Evolutionary conservation across 495 filamentous ascomycete species (phyloP), one percentile per base, ranked within the genome.

Genomic region (Neurospora intermedia): DNA sequence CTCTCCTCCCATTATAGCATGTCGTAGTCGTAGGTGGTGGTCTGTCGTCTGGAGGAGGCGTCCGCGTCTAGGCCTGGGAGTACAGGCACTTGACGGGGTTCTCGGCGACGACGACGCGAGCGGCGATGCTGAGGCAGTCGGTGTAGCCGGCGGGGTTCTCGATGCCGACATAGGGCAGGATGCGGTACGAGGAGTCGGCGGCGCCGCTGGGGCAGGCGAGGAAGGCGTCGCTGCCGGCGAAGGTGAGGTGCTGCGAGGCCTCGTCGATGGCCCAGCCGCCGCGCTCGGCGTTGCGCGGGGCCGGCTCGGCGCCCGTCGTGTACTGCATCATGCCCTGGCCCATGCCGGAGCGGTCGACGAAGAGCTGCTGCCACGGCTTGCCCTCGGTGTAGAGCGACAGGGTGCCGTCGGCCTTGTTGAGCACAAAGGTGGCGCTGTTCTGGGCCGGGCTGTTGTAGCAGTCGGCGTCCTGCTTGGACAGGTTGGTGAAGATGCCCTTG

Each of bases 321-420:
- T 88, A 88, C 59, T 83, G 83, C 72, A 88, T 78, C 43, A 80
- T 82, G 66, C 87, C 87, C 72, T 86, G 85, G 73, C 84, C 86
- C 85, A 88, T 88, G 75, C 85, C 86, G 54, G 86, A 88, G 69
- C 84, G 84, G 73, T 88, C 87, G 45, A 83, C 85, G 70, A 78
- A 85, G 72, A 87, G 74, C 77, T 85, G 79, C 78, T 88, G 86
- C n/a, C 81, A 75, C 59, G 79, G 79, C 27, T 78, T 80, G 39
- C 80, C 78, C 13, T 48, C 41, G 66, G 81, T 77, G 75, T 84
- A 87, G 59, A 88, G 84, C 75, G 75, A 84, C 40, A 88, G 82
- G 43, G 79, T 80, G 38, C 80, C 83, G 70, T 87, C 79, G 46
- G 46, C 46, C 46, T 54, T 54, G 27, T 82, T 71, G 62, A 88